Base-by-base conservation (phyloP, 331 rosid genomes). In the Pyrus hybrid region DNA sequence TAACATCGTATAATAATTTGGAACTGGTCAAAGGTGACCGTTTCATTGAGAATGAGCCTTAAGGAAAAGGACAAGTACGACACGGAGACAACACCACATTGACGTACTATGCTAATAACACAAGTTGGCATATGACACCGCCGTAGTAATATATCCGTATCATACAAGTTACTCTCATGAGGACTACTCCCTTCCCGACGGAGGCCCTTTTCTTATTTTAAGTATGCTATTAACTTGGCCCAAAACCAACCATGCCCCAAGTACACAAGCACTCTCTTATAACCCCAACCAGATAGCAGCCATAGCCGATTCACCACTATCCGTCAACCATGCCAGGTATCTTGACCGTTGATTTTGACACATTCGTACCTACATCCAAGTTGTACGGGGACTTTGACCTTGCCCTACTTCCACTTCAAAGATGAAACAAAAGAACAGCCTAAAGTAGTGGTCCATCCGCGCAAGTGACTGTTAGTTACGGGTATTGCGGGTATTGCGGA, bases 121-220 rank as follows among this genome's bases (percentile, higher is more conserved):
- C 56, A 49, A 17, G 1, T 2, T 49, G 4, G 20, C n/a, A 49
- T 1, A 1, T 6, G 7, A 49, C 7, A 2, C 20, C 4, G 6
- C 0, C 0, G 0, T 16, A 16, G 0, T 0, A 16, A 16, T 49
- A 1, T 16, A 17, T 6, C 9, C 1, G n/a, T 6, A 0, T 2
- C 4, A 49, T 49, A 49, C 1, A 49, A 49, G 0, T 16, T 49
- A 1, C 9, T 16, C 3, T 14, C 54, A 47, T 1, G 8, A 11
- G 8, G 0, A 57, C 0, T 6, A 2, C 43, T 0, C 43, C 43
- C 43, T 8, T 3, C 43, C 43, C 3, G 4, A 26, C 35, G 11
- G 66, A 16, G 66, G 56, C 10, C 66, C 5, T 3, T 51, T 67
- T 21, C 5, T n/a, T 12, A 20, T 35, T 20, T n/a, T 2, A 29